Evolutionary conservation across 805 yeast species (phyloP).

Genomic region (Candida pseudoglaebosa): DNA sequence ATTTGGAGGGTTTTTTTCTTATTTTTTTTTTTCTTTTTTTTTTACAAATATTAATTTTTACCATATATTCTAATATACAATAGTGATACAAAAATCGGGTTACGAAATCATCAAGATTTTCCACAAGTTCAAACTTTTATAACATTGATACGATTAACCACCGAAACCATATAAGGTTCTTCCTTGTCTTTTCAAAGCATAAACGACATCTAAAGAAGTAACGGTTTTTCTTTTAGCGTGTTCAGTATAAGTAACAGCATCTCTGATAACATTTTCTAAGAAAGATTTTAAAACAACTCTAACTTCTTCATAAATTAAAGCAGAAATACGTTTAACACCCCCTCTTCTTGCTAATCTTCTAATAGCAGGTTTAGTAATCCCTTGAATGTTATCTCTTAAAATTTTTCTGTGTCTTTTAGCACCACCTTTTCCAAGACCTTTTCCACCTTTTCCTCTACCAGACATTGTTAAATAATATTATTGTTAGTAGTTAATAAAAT

Average conservation of each 20-base stretch:
- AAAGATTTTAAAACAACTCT: conserved; percentile 93
- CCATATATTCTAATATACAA: neutral
- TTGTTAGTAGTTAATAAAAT: conserved; percentile 10
- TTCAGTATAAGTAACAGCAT: conserved; percentile 98
- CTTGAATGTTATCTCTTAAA: conserved; percentile 98
- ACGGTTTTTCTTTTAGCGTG: conserved; percentile 99
- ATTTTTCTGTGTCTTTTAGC: conserved; percentile 99
- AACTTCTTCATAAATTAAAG: conserved; percentile 96
- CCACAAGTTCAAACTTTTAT: neutral
- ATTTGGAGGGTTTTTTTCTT: too few relatives aligned
- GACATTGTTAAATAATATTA: conserved; percentile 56
- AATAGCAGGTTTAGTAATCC: conserved; percentile 98
- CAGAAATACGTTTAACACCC: conserved; percentile 99
- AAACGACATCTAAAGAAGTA: conserved; percentile 95
- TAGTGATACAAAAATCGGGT: neutral
- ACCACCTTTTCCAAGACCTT: conserved; percentile 99
- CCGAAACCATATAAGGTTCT: conserved; percentile 99
- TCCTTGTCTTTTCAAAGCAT: conserved; percentile 99
- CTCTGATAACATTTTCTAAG: conserved; percentile 96
- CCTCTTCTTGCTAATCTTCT: conserved; percentile 99
- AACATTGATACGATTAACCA: conserved; percentile 61
- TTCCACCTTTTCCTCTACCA: conserved; percentile 99
- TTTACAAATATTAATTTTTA: too few relatives aligned
- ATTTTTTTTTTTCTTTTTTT: too few relatives aligned
- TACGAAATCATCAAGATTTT: neutral